Base-by-base conservation (phyloP, 768 basidiomycete genomes). In the Lactarius pseudohatsudake region DNA sequence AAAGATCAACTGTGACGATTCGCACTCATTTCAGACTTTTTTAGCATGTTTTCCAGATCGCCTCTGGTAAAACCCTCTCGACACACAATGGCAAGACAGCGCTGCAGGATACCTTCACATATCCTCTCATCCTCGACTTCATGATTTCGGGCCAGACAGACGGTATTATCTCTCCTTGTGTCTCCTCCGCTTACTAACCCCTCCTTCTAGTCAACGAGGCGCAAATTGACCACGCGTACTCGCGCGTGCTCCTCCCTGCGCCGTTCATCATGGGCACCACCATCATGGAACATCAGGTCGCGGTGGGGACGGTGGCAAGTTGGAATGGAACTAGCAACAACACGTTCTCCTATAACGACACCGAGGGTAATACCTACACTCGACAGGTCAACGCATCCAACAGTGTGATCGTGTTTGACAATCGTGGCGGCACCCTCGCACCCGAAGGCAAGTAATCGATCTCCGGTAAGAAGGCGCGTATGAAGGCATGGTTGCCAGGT, bases 281-380 rank as follows among this genome's bases (percentile, higher is more conserved):
- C 11, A 90, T 88, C 38, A 66, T 75, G 18, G 83, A 87, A 66
- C 82, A 79, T 26, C 91, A 92, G 73, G 74, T 81, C 41, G 81
- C 54, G 85, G 86, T 75, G n/a, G 87, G 84, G 22, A 84, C 82
- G 75, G 75, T 8, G 89, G 86, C 9, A n/a, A n/a, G n/a, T n/a
- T 53, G 18, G 0, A 90, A 89, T 62, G 90, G 90, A 34, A 88
- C 86, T 8, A 90, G 80, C 75, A 84, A 81, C 76, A 91, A 91
- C 73, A 82, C 81, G 1, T 87, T 92, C 75, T 75, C 74, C 41
- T 93, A 91, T 72, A 68, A 74, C 16, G 89, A 92, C 73, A 70
- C 71, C 54, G 75, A 76, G 6, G 86, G 47, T 4, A 50, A 50
- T 50, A 22, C 47, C 22, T 50, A 50, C 4, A 22, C 47, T 22